A percentile compares a stretch with the other conserved stretches of the same genome.
These are phyloP conservation scores for Dentipellis fragilis DNA, from an alignment of 768 basidiomycete species.

Conservation along the genomic window DNA sequence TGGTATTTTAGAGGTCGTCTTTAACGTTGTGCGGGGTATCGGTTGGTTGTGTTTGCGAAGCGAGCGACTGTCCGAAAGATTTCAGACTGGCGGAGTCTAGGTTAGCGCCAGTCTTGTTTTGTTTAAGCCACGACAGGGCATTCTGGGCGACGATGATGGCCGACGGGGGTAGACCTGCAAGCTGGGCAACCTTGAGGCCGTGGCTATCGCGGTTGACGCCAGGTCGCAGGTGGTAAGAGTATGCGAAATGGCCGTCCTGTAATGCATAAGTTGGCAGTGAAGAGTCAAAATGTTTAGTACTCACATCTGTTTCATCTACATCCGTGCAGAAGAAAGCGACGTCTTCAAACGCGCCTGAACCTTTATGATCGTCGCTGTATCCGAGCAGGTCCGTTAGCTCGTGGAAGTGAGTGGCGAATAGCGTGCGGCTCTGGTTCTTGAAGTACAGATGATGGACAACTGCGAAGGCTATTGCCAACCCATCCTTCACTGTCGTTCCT, in stretches of 20 bases:
- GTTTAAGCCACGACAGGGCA: slow-evolving; percentile 33
- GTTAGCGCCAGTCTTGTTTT: not conserved
- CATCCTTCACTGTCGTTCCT: slow-evolving; percentile 88
- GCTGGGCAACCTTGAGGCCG: slow-evolving; percentile 78
- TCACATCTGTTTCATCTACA: slow-evolving; percentile 67
- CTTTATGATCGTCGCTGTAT: slow-evolving; percentile 33
- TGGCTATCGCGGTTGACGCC: slow-evolving; percentile 90
- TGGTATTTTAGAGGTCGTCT: slow-evolving; percentile 2
- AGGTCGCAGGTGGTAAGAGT: slow-evolving; percentile 69
- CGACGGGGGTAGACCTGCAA: slow-evolving; percentile 71
- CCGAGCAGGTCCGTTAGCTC: slow-evolving; percentile 83
- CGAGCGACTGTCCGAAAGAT: slow-evolving; percentile 10
- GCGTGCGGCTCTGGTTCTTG: slow-evolving; percentile 65
- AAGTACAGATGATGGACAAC: slow-evolving; percentile 73
- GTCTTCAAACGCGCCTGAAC: slow-evolving; percentile 39
- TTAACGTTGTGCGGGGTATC: not conserved
- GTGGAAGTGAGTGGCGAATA: slow-evolving; percentile 99
- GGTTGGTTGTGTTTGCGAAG: not conserved
- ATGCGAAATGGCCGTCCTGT: slow-evolving; percentile 72
- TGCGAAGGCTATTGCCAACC: slow-evolving; percentile 88
- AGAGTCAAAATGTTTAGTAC: slow-evolving; percentile 14
- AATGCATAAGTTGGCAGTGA: not conserved
- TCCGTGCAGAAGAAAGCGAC: slow-evolving; percentile 87
- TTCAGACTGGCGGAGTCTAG: not conserved
- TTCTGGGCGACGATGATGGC: slow-evolving; percentile 53